Evolutionary conservation across 371 early-diverging fungal species (phyloP).

Genomic region (Haplosporangium sp.): DNA sequence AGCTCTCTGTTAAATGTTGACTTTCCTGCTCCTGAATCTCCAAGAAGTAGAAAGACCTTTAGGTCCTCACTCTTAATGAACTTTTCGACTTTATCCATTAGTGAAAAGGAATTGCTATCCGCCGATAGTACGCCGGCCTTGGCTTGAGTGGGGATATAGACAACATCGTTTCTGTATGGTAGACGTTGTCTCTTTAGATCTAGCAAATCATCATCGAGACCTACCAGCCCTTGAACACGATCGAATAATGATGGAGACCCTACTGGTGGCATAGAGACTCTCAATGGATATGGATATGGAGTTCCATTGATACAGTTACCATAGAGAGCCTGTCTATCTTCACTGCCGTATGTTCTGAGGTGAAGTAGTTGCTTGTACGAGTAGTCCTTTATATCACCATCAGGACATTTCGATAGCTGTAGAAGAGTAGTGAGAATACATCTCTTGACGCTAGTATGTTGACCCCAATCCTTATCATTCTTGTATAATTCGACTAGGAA

Average conservation of each 20-base stretch:
- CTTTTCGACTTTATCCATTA: constrained; percentile 2
- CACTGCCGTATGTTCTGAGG: neutral
- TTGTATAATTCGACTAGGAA: constrained; percentile 11
- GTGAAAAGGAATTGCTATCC: neutral
- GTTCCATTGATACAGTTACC: no score
- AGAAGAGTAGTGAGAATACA: neutral
- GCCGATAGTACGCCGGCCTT: neutral
- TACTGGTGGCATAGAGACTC: neutral
- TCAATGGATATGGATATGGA: neutral
- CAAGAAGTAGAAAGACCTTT: constrained; percentile 10
- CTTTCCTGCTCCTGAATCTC: constrained; percentile 17
- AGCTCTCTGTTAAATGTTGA: constrained; percentile 15
- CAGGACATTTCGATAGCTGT: neutral
- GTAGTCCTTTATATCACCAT: no score
- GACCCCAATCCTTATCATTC: constrained; percentile 9
- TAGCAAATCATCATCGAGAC: neutral
- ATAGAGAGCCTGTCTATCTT: no score
- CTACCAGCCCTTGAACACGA: constrained; percentile 3
- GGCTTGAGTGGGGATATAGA: constrained; percentile 11
- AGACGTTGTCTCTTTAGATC: neutral
- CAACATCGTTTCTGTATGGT: neutral
- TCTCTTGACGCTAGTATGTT: neutral
- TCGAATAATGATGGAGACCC: neutral
- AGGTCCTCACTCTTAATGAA: neutral
- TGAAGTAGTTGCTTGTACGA: no score